Evolutionary conservation across 192 early-diverging fungal genomes (phyloP).

Genomic region (Podila horticola): DNA sequence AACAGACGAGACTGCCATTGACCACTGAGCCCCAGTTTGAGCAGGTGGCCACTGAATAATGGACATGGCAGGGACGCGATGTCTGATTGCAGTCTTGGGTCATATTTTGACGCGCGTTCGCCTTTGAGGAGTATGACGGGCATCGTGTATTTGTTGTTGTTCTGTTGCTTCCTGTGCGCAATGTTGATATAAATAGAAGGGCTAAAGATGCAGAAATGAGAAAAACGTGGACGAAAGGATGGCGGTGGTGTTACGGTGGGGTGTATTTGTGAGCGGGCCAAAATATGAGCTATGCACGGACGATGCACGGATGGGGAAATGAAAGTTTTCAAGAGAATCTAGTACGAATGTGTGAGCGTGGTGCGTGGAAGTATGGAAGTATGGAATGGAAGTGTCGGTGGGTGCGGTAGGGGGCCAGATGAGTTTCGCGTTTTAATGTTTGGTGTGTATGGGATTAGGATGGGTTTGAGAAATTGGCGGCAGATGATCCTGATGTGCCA

Average conservation of each 20-base stretch:
- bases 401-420: background rate
- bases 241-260: too few relatives aligned
- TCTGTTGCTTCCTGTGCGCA: background rate
- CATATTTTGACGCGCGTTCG: background rate
- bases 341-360: background rate
- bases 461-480: too few relatives aligned
- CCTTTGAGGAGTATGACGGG: background rate
- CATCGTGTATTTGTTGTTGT: background rate
- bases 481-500: too few relatives aligned
- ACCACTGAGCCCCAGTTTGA: conserved; percentile 29
- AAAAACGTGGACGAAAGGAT: too few relatives aligned
- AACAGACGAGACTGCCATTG: conserved; percentile 42
- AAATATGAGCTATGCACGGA: too few relatives aligned
- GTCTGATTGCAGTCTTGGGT: background rate
- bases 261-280: too few relatives aligned
- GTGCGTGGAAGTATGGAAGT: background rate
- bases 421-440: background rate
- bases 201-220: too few relatives aligned
- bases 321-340: background rate
- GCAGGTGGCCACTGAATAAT: conserved; percentile 29
- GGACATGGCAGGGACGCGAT: conserved; percentile 9
- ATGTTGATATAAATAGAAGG: too few relatives aligned
- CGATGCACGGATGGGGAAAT: background rate
- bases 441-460: too few relatives aligned
- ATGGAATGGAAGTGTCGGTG: background rate